A percentile compares a stretch with the other conserved stretches of the same genome.
Evolutionary conservation across 2,329 filamentous ascomycete species (phyloP).

Genomic region (Colletotrichum sp.): DNA sequence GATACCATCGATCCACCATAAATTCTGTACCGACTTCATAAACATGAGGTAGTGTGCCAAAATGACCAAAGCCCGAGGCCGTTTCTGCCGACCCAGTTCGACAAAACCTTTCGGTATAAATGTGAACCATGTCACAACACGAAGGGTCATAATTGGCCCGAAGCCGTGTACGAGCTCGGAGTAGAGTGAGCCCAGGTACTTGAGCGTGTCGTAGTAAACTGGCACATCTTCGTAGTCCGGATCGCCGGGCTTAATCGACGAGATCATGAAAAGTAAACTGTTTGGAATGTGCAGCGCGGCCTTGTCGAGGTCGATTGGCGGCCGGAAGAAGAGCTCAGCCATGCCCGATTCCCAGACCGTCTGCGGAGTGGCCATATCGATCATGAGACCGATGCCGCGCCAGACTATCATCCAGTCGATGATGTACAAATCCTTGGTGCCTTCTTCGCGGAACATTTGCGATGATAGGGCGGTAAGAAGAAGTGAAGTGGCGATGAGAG

Average conservation of each 20-base stretch:
- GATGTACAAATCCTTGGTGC: conserved; percentile 51
- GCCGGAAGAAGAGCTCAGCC: conserved; percentile 52
- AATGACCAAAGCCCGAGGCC: conserved; percentile 54
- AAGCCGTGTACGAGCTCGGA: conserved; percentile 50
- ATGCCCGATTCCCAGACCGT: conserved; percentile 46
- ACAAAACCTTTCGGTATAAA: conserved; percentile 52
- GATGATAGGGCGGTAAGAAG: conserved; percentile 56
- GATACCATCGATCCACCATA: conserved; percentile 59
- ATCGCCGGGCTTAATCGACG: conserved; percentile 46
- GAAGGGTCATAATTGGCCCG: conserved; percentile 48
- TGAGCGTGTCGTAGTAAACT: conserved; percentile 51
- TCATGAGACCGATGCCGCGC: conserved; percentile 56
- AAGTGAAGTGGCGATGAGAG: conserved; percentile 56
- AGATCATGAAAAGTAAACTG: conserved; percentile 54
- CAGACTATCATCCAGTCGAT: conserved; percentile 62
- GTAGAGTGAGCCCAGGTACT: conserved; percentile 58
- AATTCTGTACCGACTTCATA: conserved; percentile 41
- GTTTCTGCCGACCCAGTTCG: conserved; percentile 42
- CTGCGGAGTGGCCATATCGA: conserved; percentile 40
- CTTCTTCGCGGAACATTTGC: conserved; percentile 53
- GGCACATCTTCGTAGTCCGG: conserved; percentile 42
- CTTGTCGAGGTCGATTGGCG: conserved; percentile 49
- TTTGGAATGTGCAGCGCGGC: conserved; percentile 47
- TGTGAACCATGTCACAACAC: conserved; percentile 59
- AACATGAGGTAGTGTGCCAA: conserved; percentile 59